Conservation (phyloP, 2,329 filamentous ascomycete genomes). For the Fusarium foetens region DNA sequence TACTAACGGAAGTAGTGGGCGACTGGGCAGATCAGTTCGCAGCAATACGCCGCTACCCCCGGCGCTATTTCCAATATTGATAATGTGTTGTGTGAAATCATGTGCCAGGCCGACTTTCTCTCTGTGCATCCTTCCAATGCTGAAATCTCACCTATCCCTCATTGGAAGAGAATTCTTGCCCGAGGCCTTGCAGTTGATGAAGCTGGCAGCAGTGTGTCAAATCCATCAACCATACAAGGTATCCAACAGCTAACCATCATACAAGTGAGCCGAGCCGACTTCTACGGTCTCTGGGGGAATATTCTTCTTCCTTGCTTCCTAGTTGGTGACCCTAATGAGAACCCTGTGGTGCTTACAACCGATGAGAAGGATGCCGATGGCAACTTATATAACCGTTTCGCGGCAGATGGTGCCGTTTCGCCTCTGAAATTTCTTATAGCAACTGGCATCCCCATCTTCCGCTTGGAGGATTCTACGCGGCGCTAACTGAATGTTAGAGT, state of each 20-base stretch:
- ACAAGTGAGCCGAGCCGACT: conserved; percentile 30
- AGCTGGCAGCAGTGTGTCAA: conserved; percentile 28
- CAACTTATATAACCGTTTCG: neutral
- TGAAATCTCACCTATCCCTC: fast-evolving
- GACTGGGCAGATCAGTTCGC: neutral
- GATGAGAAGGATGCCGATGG: neutral
- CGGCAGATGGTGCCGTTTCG: neutral
- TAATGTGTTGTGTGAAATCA: neutral
- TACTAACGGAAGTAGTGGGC: neutral
- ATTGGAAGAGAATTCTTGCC: neutral
- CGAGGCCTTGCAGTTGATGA: conserved; percentile 37
- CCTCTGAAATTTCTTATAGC: neutral
- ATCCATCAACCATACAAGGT: neutral
- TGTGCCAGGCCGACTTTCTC: conserved; percentile 10
- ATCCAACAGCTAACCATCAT: neutral
- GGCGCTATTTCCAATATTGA: neutral
- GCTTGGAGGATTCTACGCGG: neutral
- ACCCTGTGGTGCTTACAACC: neutral
- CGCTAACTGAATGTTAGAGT: neutral
- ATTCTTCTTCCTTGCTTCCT: conserved; percentile 34
- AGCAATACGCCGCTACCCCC: neutral
- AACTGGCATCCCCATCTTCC: neutral
- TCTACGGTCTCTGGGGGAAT: conserved; percentile 41
- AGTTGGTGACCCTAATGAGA: conserved; percentile 18
- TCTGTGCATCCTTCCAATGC: conserved; percentile 17